Conservation (phyloP, 495 filamentous ascomycete species). For the Letharia lupina region DNA sequence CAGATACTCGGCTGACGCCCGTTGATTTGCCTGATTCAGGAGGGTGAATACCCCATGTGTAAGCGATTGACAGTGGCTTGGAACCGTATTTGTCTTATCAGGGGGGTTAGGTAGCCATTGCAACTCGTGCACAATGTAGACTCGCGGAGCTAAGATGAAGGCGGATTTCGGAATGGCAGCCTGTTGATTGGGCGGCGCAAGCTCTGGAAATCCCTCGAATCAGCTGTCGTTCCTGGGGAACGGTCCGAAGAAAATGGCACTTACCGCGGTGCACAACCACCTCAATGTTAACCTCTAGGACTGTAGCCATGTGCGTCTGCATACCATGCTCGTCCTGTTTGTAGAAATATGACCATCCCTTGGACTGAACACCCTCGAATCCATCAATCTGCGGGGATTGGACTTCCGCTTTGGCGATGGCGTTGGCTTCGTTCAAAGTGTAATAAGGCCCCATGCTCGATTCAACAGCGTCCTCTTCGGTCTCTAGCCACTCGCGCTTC, state of each 20-base stretch:
- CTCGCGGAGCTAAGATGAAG: constrained; percentile 1
- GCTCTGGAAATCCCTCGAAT: background rate
- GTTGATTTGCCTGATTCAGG: constrained; percentile 2
- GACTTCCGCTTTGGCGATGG: constrained; percentile 2
- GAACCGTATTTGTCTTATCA: background rate
- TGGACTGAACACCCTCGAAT: background rate
- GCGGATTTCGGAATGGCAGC: background rate
- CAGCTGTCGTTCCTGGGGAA: background rate
- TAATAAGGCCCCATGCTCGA: constrained; percentile 1
- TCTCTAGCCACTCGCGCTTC: constrained; percentile 2
- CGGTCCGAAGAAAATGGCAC: background rate
- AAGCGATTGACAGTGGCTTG: background rate
- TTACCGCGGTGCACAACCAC: constrained; percentile 9
- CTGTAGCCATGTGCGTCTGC: constrained; percentile 9
- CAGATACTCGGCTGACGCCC: constrained; percentile 7
- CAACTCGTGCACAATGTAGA: constrained; percentile 11
- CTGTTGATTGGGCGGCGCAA: background rate
- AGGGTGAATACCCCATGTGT: constrained; percentile 2
- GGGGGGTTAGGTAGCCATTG: background rate
- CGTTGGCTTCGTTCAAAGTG: constrained; percentile 4
- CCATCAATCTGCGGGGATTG: background rate
- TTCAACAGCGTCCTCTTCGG: constrained; percentile 2
- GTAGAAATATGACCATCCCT: constrained; percentile 8
- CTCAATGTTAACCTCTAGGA: background rate
- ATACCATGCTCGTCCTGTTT: constrained; percentile 13